A percentile compares a stretch with the other conserved stretches of the same genome.
Evolutionary conservation across 1,284 basidiomycete genomes (phyloP).

Genomic region (Boletus semigastroideus): DNA sequence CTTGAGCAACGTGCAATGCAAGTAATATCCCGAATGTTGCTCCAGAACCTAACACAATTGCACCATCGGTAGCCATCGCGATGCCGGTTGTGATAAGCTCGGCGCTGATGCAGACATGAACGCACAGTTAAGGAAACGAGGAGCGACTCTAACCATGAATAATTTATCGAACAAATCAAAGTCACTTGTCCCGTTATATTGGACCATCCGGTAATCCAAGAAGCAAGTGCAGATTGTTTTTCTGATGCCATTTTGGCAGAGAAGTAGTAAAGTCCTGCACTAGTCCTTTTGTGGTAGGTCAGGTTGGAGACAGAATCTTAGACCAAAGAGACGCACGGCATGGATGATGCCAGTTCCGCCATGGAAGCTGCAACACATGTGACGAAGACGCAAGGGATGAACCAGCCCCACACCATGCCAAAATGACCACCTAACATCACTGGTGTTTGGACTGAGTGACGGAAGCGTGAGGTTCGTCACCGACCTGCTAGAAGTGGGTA

Average conservation of each 20-base stretch:
- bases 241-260: conserved; percentile 63
- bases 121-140: too few species aligned
- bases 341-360: conserved; percentile 67
- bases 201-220: conserved; percentile 47
- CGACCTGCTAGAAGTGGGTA: conserved; percentile 57
- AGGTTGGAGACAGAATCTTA: not conserved
- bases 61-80: conserved; percentile 35
- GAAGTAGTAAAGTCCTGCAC: conserved; percentile 69
- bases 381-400: conserved; percentile 66
- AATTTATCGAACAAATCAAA: conserved; percentile 68
- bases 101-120: conserved; percentile 30
- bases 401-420: conserved; percentile 73
- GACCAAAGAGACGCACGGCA: conserved; percentile 56
- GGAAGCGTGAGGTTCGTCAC: not conserved
- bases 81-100: conserved; percentile 57
- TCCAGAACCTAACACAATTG: conserved; percentile 46
- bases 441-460: not conserved
- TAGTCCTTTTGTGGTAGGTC: conserved; percentile 41
- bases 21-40: conserved; percentile 36
- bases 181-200: conserved; percentile 30
- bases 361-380: conserved; percentile 58
- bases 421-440: conserved; percentile 56
- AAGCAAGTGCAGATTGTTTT: conserved; percentile 54
- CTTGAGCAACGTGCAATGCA: too few species aligned
- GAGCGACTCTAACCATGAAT: conserved; percentile 45